Evolutionary conservation across 306 rosid genomes (phyloP).

Genomic region (Bauhinia variegata): DNA sequence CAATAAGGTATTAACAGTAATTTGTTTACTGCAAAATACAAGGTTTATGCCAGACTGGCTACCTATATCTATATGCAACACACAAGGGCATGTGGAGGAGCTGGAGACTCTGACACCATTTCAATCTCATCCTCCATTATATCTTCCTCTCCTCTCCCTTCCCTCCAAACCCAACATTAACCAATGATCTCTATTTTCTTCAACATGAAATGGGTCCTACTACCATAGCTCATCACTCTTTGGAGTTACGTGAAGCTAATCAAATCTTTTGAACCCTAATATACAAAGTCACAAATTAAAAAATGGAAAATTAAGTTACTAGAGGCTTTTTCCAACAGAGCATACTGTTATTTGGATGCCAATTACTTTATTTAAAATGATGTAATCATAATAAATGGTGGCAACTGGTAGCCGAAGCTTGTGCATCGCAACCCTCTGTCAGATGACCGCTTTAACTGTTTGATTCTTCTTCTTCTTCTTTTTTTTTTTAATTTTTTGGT

Average conservation of each 20-base stretch:
- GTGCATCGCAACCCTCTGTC: background rate
- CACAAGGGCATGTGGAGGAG: slow-evolving; percentile 49
- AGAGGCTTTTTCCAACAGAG: background rate
- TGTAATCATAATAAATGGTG: background rate
- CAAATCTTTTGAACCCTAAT: no score
- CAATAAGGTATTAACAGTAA: slow-evolving; percentile 33
- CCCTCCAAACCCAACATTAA: slow-evolving; percentile 31
- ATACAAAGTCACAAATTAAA: no score
- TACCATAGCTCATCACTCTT: background rate
- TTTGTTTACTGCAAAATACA: slow-evolving; percentile 45
- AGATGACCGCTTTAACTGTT: background rate
- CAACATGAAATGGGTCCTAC: slow-evolving; percentile 47
- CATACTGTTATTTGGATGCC: background rate
- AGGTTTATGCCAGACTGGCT: slow-evolving; percentile 56
- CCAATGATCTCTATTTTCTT: slow-evolving; percentile 38
- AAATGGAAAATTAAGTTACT: background rate
- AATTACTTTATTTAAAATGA: no score
- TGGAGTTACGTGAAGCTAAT: no score
- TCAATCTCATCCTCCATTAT: slow-evolving; percentile 48
- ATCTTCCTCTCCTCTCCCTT: slow-evolving; percentile 30
- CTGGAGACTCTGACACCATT: slow-evolving; percentile 65
- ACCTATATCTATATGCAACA: slow-evolving; percentile 35
- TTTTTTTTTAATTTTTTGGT: no score
- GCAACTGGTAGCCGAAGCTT: slow-evolving; percentile 7
- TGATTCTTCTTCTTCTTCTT: background rate